phyloP scores from a whole-genome alignment of 306 rosid species.

The Hippophae gyantsensis region DNA sequence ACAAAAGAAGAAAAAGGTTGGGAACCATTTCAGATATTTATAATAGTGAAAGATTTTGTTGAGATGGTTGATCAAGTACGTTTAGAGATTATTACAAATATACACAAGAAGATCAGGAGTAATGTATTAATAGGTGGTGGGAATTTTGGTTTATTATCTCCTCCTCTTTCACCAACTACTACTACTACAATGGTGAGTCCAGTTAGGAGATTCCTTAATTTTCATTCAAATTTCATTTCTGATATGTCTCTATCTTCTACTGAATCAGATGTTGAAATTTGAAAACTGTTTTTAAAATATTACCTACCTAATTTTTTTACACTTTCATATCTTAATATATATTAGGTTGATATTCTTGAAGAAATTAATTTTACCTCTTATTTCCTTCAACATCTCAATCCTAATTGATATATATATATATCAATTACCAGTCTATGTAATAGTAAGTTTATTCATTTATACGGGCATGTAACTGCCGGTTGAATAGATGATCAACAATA shows the following conservation, averaged over 20 bases:
- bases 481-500: no score
- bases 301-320: no score
- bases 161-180: slow-evolving; percentile 48
- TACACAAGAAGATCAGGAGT: slow-evolving; percentile 34
- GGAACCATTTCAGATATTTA: slow-evolving; percentile 50
- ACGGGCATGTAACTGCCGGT: no score
- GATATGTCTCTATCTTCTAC: slow-evolving; percentile 30
- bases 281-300: slow-evolving; percentile 2
- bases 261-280: slow-evolving; percentile 53
- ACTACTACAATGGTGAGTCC: background rate
- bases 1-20: slow-evolving; percentile 26
- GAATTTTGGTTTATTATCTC: slow-evolving; percentile 20
- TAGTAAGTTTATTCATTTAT: no score
- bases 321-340: no score
- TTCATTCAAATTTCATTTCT: slow-evolving; percentile 36
- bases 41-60: slow-evolving; percentile 54
- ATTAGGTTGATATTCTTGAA: no score
- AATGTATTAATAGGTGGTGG: background rate
- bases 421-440: no score
- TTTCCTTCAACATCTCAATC: no score
- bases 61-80: slow-evolving; percentile 55
- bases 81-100: slow-evolving; percentile 29
- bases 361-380: no score
- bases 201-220: slow-evolving; percentile 30
- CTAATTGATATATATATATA: no score